phyloP scores from a whole-genome alignment of 495 filamentous ascomycete genomes.

The Xylaria bambusicola region DNA sequence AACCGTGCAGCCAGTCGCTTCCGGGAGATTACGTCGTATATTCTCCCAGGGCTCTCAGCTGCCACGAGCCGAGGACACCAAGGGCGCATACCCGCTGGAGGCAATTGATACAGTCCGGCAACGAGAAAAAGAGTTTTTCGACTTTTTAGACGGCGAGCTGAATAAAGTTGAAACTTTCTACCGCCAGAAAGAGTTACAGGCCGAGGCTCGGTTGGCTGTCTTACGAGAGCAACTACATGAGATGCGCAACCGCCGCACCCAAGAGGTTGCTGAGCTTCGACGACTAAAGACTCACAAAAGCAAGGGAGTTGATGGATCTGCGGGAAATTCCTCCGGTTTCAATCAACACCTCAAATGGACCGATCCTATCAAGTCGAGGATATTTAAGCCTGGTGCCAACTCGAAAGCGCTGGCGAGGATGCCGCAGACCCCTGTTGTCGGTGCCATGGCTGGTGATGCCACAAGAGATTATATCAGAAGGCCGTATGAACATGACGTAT shows the following conservation, averaged over 20 bases:
- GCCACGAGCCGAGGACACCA: constrained; percentile 19
- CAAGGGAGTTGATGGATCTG: constrained; percentile 23
- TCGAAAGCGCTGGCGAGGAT: constrained; percentile 46
- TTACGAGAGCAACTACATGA: constrained; percentile 81
- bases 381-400: constrained; percentile 50
- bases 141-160: constrained; percentile 76
- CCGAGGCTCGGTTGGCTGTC: constrained; percentile 64
- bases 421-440: constrained; percentile 42
- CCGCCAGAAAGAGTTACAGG: constrained; percentile 76
- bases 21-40: constrained; percentile 25
- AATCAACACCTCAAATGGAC: constrained; percentile 38
- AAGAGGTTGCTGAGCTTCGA: constrained; percentile 61
- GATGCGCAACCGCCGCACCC: constrained; percentile 77
- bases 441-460: constrained; percentile 36
- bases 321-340: constrained; percentile 25
- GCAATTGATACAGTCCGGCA: constrained; percentile 50
- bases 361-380: constrained; percentile 42
- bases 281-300: constrained; percentile 32
- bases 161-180: constrained; percentile 87
- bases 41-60: constrained; percentile 26
- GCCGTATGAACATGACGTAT: constrained; percentile 59
- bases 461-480: constrained; percentile 66
- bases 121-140: constrained; percentile 75
- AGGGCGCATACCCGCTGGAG: constrained; percentile 33
- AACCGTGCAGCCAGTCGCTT: constrained; percentile 11